Evolutionary conservation across 371 early-diverging fungal species (phyloP).

Genomic region (Lichtheimia ramosa): DNA sequence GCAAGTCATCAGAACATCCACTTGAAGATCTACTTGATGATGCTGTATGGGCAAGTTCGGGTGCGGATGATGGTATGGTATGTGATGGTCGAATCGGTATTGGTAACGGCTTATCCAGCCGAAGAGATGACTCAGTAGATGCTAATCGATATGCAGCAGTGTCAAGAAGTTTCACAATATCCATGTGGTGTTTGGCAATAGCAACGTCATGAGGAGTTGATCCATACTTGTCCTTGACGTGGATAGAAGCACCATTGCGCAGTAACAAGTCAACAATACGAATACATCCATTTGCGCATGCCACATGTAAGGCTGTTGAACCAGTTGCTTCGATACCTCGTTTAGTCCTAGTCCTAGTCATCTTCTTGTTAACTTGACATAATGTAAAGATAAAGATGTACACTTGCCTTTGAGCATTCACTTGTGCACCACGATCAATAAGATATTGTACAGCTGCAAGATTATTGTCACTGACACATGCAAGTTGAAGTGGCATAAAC

Average conservation of each 20-base stretch:
- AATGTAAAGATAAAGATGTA: neutral
- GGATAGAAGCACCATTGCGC: constrained; percentile 57
- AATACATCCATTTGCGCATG: constrained; percentile 69
- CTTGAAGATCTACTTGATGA: too few species aligned
- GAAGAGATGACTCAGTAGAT: too few species aligned
- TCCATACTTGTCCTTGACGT: constrained; percentile 67
- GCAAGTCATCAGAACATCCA: too few species aligned
- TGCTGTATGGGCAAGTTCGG: too few species aligned
- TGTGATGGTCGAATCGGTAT: too few species aligned
- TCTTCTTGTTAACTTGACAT: too few species aligned
- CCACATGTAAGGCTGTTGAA: constrained; percentile 75
- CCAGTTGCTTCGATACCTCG: constrained; percentile 44
- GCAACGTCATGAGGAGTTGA: constrained; percentile 61
- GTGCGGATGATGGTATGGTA: too few species aligned
- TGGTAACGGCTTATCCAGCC: too few species aligned
- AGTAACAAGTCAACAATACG: constrained; percentile 62
- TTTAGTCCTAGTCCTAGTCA: constrained; percentile 31
- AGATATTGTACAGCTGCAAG: constrained; percentile 68
- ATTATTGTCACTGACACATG: constrained; percentile 65
- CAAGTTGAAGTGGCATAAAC: constrained; percentile 69
- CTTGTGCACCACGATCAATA: constrained; percentile 72
- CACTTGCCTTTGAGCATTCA: constrained; percentile 61
- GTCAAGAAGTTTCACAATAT: constrained; percentile 31
- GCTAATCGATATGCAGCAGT: neutral
- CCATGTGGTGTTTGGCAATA: constrained; percentile 57